Evolutionary conservation across 202 grass and related monocot species (phyloP), one percentile per base, ranked within the genome.

Genomic region (Zizania palustris): DNA sequence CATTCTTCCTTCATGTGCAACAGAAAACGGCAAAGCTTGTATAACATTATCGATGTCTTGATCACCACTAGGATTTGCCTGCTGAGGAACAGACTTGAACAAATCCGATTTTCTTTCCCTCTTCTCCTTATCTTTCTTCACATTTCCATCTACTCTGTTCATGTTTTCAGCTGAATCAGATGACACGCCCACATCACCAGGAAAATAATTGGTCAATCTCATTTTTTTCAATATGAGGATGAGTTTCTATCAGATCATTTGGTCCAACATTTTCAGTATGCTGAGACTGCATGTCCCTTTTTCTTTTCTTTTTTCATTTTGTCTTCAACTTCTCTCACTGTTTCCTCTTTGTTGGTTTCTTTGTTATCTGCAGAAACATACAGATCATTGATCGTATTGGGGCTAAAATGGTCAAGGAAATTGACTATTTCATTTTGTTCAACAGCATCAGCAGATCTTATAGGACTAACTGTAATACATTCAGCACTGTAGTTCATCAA

Each of bases 231-330:
- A 18, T 65, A 51, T 63, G 60, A 63, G 10, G 34, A 82, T 75
- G 73, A 67, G 60, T 55, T 70, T 59, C 73, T 77, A 41, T 44
- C 46, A 15, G 18, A 22, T 80, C 67, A 45, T 79, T 87, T 76
- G 83, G 49, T 79, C 69, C 68, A 63, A 49, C 55, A 60, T 36
- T 75, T 74, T 46, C 74, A 79, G 61, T 37, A 77, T 11, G n/a
- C 19, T 87, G 69, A 38, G 67, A 62, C 15, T 63, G 33, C 6
- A 45, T 62, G 48, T 74, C 65, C 65, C 56, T 15, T 57, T 84
- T 89, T 59, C 33, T n/a, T 89, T 59, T 20, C 85, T 1, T 57
- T 93, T 65, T 92, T 85, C 58, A 54, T 88, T 73, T 81, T 85
- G 15, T 45, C 71, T 75, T 85, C 80, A 21, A 48, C 48, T 71